Percentiles rank a stretch among this genome's conserved stretches.
phyloP scores from a whole-genome alignment of 495 filamentous ascomycete species.

The Aspergillus olivimuriae region DNA sequence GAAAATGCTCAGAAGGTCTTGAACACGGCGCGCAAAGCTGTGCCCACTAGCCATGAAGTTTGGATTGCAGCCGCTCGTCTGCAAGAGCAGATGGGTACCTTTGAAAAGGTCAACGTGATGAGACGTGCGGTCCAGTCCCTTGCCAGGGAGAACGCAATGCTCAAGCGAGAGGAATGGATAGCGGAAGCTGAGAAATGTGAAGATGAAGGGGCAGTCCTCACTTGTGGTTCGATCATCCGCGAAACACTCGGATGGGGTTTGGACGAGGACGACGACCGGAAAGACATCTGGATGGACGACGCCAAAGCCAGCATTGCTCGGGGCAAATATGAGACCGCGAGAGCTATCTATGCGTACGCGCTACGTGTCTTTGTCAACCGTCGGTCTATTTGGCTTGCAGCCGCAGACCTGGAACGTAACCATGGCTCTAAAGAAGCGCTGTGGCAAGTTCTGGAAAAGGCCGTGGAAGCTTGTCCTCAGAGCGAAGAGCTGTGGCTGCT shows the following conservation, averaged over 20 bases:
- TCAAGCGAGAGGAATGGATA: conserved; percentile 96
- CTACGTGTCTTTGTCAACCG: conserved; percentile 80
- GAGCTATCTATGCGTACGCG: conserved; percentile 89
- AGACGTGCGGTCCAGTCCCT: conserved; percentile 88
- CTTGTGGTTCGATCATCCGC: conserved; percentile 79
- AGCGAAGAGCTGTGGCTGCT: conserved; percentile 93
- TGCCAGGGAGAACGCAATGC: conserved; percentile 87
- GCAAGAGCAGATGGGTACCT: conserved; percentile 81
- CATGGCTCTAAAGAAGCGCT: conserved; percentile 81
- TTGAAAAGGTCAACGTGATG: conserved; percentile 79
- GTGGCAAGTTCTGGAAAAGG: conserved; percentile 82
- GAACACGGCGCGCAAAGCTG: conserved; percentile 89
- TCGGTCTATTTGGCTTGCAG: conserved; percentile 78
- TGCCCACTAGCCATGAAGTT: conserved; percentile 85
- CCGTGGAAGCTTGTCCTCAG: conserved; percentile 85
- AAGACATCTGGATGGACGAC: conserved; percentile 92
- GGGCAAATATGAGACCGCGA: conserved; percentile 79
- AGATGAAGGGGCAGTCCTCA: conserved; percentile 80
- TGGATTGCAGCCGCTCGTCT: conserved; percentile 93
- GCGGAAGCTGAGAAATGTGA: conserved; percentile 91
- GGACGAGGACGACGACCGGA: conserved; percentile 95
- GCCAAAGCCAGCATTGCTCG: conserved; percentile 70
- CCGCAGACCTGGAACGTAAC: conserved; percentile 84
- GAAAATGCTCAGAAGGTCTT: conserved; percentile 90
- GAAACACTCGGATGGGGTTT: conserved; percentile 91